Conservation (phyloP, 768 basidiomycete genomes). For the Cystobasidiopsis lactophilus region DNA sequence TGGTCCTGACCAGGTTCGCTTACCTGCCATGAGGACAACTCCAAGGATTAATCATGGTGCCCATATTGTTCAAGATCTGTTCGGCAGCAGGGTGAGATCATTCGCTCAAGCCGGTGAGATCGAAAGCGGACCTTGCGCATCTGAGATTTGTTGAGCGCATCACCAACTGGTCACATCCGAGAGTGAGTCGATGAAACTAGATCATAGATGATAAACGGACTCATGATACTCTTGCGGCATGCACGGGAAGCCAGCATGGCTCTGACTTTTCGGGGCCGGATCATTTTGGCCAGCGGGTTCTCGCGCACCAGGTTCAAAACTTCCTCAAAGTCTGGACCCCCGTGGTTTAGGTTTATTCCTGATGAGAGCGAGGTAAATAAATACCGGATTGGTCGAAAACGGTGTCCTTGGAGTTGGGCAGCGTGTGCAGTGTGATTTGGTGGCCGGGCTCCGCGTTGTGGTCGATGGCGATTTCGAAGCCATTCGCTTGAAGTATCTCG, state of each 20-base stretch:
- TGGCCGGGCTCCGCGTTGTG: conserved; percentile 30
- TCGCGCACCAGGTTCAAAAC: conserved; percentile 67
- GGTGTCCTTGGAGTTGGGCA: conserved; percentile 77
- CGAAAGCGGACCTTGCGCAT: conserved; percentile 34
- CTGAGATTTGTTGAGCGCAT: conserved; percentile 47
- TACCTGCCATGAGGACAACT: conserved; percentile 24
- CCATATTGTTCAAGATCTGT: conserved; percentile 26
- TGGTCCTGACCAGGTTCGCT: too few relatives aligned
- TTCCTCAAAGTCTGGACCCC: conserved; percentile 83
- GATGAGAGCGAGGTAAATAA: too few relatives aligned
- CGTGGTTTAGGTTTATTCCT: too few relatives aligned
- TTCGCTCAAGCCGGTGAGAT: not conserved
- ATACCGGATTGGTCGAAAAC: conserved; percentile 70
- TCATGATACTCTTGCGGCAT: conserved; percentile 87
- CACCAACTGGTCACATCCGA: conserved; percentile 52
- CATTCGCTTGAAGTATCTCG: conserved; percentile 60
- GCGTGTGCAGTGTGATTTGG: conserved; percentile 47
- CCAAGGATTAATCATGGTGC: conserved; percentile 30
- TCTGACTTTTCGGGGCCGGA: conserved; percentile 76
- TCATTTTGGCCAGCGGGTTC: conserved; percentile 52
- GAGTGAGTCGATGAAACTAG: conserved; percentile 47
- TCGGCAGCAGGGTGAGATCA: too few relatives aligned
- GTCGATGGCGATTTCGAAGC: conserved; percentile 55
- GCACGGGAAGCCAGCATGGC: conserved; percentile 94
- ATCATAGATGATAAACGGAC: not conserved